Percentiles rank a stretch among this genome's conserved stretches.
Conservation (phyloP, 1,139 yeast genomes). For the Arxiozyma slooffiae region DNA sequence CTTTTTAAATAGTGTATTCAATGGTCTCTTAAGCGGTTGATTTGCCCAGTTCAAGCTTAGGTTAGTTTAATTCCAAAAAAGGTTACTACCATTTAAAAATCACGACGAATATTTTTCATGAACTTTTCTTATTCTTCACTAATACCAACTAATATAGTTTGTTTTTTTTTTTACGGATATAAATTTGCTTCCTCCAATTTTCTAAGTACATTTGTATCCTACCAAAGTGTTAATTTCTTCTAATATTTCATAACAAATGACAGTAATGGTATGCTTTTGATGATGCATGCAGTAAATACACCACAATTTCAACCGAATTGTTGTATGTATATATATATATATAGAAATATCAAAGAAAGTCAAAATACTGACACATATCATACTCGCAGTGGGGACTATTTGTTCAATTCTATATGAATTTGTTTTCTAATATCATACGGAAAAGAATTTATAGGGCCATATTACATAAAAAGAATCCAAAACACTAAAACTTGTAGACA, state of each 20-base stretch:
- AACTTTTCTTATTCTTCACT: too few relatives aligned
- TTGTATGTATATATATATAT: constrained; percentile 32
- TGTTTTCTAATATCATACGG: constrained; percentile 45
- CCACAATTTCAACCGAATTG: constrained; percentile 50
- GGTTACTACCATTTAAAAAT: too few relatives aligned
- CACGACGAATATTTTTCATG: too few relatives aligned
- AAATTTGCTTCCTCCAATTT: background rate
- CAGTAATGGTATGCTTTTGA: constrained; percentile 36
- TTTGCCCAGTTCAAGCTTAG: too few relatives aligned
- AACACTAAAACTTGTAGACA: constrained; percentile 46
- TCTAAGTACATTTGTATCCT: background rate
- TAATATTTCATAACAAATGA: constrained; percentile 37
- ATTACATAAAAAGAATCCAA: constrained; percentile 50
- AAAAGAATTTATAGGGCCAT: too few relatives aligned
- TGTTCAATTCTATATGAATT: constrained; percentile 55
- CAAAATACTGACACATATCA: constrained; percentile 46
- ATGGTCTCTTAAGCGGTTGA: too few relatives aligned
- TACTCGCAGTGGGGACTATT: constrained; percentile 54
- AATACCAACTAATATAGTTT: too few relatives aligned
- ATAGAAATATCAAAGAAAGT: constrained; percentile 49
- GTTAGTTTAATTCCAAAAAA: too few relatives aligned
- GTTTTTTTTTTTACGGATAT: too few relatives aligned
- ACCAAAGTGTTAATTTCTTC: constrained; percentile 11
- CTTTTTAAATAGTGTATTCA: too few relatives aligned
- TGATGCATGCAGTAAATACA: constrained; percentile 49